These are phyloP conservation scores for Picea glauca DNA, from an alignment of 75 land plant genomes.

Conservation along the genomic window DNA sequence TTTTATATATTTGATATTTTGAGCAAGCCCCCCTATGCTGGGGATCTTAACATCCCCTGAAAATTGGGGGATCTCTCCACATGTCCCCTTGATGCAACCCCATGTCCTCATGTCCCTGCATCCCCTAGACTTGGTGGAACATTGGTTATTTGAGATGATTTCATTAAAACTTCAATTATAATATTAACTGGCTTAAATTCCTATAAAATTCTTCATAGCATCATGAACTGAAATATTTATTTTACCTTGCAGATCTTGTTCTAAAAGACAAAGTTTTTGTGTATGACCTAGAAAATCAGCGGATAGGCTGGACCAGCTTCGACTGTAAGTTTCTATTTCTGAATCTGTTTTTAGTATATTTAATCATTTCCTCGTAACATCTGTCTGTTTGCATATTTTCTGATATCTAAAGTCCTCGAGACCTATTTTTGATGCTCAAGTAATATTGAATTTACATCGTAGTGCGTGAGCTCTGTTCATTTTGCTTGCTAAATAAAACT, in stretches of 20 bases:
- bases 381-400: neutral
- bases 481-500: neutral
- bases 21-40: too few species aligned
- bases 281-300: constrained; percentile 69
- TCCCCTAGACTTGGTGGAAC: too few species aligned
- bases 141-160: too few species aligned
- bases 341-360: neutral
- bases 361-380: constrained; percentile 1
- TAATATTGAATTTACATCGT: neutral
- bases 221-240: neutral
- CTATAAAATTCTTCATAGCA: too few species aligned
- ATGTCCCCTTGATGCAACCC: too few species aligned
- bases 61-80: too few species aligned
- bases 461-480: neutral
- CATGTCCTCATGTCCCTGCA: too few species aligned
- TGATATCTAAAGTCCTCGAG: neutral
- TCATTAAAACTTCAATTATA: too few species aligned
- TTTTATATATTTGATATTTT: too few species aligned
- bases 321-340: constrained; percentile 58
- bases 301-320: constrained; percentile 82
- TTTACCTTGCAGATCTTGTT: constrained; percentile 64
- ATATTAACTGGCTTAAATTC: too few species aligned
- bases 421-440: neutral
- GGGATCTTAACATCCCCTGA: too few species aligned
- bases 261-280: constrained; percentile 87